Evolutionary conservation across 208 protist species (phyloP), one percentile per base, ranked within the genome.

Genomic region (Leishmania braziliensis): DNA sequence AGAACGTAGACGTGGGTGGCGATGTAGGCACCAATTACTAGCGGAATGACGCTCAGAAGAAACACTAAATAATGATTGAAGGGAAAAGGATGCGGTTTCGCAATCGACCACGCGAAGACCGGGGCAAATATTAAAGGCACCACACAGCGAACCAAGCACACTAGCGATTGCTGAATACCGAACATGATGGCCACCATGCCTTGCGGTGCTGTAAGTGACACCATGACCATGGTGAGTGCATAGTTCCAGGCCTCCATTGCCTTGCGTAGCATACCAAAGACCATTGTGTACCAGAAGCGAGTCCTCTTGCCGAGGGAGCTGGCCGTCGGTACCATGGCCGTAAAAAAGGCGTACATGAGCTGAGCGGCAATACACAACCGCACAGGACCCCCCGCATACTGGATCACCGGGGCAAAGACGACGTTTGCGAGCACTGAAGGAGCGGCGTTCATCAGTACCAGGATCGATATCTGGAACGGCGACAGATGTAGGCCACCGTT

Each of bases 51-150:
- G 18, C 81, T 79, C 1, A 97, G 65, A 18, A 92, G 75, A 81
- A 97, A 97, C 6, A 90, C 78, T 20, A 95, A 80, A 66, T 88
- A 90, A 50, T 95, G 88, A 68, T 97, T 95, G 76, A 95, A 95
- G 10, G 93, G 93, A 66, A 93, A 95, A 10, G 46, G 6, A 56
- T 86, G 82, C 23, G 8, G n/a, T 12, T 58, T 50, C 5, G 69
- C n/a, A 43, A 96, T 89, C 26, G 94, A 96, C 91, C 92, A 96
- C 29, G 94, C 94, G 84, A 96, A 97, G 39, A 96, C 58, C 10
- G 92, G 91, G 16, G 94, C 87, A 72, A 89, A 87, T 43, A 91
- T 66, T 50, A 94, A 90, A 0, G 94, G 94, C 26, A 91, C 84
- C 29, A 88, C 63, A 53, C 86, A 89, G 12, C 94, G 92, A 76